Conservation (phyloP, 306 rosid genomes). For the Echinosophora koreensis region DNA sequence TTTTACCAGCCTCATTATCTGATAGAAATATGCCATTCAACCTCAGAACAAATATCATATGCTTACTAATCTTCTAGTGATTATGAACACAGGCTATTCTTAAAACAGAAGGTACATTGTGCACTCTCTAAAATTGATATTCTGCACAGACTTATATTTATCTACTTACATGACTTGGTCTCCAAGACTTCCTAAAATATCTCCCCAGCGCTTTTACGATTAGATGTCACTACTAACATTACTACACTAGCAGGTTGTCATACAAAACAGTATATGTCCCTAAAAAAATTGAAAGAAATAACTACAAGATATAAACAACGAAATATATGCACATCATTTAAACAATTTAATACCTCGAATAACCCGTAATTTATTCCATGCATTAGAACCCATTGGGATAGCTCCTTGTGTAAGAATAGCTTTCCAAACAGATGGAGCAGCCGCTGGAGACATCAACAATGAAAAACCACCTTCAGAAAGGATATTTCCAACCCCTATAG, state of each 20-base stretch:
- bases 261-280: not conserved
- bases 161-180: not conserved
- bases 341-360: constrained; percentile 62
- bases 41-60: not conserved
- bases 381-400: constrained; percentile 80
- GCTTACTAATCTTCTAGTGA: constrained; percentile 2
- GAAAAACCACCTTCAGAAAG: constrained; percentile 88
- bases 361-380: constrained; percentile 89
- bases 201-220: not conserved
- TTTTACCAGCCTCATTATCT: constrained; percentile 5
- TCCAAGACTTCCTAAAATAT: not conserved
- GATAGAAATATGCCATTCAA: not conserved
- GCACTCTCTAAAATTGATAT: not conserved
- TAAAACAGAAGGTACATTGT: not conserved
- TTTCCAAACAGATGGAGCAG: constrained; percentile 87
- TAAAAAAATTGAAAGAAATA: constrained; percentile 6
- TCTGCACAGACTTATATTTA: not conserved
- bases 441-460: constrained; percentile 81
- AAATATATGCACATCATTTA: constrained; percentile 33
- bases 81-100: constrained; percentile 15
- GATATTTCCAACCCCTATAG: constrained; percentile 89
- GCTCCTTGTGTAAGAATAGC: constrained; percentile 81
- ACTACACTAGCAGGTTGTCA: not conserved
- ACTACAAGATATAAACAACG: not conserved
- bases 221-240: not conserved